Evolutionary conservation across 345 rosid species (phyloP).

Genomic region (Rhizophora apiculata): DNA sequence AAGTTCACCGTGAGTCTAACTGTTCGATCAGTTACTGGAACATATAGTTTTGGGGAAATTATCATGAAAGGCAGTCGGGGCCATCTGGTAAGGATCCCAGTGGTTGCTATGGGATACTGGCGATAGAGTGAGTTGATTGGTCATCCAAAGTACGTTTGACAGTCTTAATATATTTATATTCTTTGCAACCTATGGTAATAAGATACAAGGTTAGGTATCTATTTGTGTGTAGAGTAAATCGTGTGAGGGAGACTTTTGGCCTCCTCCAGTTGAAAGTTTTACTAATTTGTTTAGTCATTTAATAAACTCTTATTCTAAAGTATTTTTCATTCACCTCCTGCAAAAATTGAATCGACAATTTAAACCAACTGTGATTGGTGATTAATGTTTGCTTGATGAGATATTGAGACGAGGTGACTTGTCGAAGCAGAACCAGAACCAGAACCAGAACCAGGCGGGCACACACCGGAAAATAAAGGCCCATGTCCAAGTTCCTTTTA

Average conservation of each 20-base stretch:
- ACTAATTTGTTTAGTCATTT: constrained; percentile 24
- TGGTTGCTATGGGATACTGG: constrained; percentile 73
- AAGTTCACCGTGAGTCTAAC: constrained; percentile 65
- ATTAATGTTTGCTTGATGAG: no score
- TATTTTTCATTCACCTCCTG: no score
- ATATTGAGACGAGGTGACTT: no score
- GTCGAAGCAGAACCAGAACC: no score
- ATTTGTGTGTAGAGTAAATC: constrained; percentile 38
- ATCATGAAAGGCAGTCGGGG: constrained; percentile 91
- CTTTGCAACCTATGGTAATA: constrained; percentile 57
- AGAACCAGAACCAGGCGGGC: no score
- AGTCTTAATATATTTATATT: constrained; percentile 40
- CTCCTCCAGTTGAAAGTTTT: constrained; percentile 42
- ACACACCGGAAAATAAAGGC: no score
- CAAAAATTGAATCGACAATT: no score
- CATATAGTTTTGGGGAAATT: constrained; percentile 81
- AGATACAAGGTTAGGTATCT: constrained; percentile 35
- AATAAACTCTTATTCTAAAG: not conserved
- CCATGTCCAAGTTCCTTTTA: no score
- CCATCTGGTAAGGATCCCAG: constrained; percentile 83
- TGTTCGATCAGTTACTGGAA: constrained; percentile 57
- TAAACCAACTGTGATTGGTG: no score
- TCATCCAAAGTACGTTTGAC: constrained; percentile 14
- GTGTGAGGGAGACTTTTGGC: constrained; percentile 32
- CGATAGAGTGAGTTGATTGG: constrained; percentile 35